phyloP scores from a whole-genome alignment of 1,284 basidiomycete species.

The Puccinia coronata region DNA sequence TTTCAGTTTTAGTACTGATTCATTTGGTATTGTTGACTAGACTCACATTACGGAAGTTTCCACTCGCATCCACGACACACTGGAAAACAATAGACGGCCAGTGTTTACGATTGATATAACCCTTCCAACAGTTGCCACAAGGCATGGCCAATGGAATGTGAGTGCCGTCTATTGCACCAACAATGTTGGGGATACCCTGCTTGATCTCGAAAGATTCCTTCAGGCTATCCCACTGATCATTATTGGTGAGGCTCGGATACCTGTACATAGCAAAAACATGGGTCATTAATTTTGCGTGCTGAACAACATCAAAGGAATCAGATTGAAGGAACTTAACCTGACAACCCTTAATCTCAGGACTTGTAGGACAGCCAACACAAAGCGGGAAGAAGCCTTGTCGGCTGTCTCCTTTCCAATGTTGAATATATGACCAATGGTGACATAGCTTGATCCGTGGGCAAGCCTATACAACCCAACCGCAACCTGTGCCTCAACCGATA shows the following conservation, averaged over 20 bases:
- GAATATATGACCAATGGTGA: neutral
- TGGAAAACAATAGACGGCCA: neutral
- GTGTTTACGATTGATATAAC: neutral
- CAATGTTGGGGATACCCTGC: neutral
- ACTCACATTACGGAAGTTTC: conserved; percentile 6
- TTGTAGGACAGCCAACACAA: neutral
- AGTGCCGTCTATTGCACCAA: neutral
- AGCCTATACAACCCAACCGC: neutral
- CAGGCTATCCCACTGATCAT: neutral
- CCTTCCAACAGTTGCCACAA: neutral
- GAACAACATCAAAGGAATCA: too few relatives aligned
- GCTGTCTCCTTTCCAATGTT: conserved; percentile 8
- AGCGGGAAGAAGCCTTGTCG: neutral
- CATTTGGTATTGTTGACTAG: too few relatives aligned
- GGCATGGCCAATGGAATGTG: neutral
- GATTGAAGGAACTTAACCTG: too few relatives aligned
- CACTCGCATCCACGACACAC: neutral
- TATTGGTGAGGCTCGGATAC: neutral
- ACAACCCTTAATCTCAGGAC: too few relatives aligned
- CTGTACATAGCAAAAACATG: too few relatives aligned
- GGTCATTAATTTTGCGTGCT: too few relatives aligned
- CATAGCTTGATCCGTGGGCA: neutral
- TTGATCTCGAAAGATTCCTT: neutral
- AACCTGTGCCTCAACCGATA: neutral
- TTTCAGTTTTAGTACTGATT: too few relatives aligned